Percentiles rank a stretch among this genome's conserved stretches.
phyloP scores from a whole-genome alignment of 116 monocot species.

The Dioscorea cayenensis region DNA sequence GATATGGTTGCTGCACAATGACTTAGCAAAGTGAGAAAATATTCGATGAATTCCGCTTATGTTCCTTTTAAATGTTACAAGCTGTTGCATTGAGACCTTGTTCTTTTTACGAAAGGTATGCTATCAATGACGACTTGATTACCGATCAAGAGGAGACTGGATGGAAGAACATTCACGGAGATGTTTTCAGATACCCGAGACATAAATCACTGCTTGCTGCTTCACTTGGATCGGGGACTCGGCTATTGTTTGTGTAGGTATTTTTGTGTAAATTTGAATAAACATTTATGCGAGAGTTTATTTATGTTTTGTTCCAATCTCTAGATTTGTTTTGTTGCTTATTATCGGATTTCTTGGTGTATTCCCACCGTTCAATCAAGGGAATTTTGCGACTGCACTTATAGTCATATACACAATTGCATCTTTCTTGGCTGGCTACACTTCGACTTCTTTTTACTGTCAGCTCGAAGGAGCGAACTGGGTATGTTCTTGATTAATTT shows the following conservation, averaged over 20 bases:
- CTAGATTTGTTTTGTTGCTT: background rate
- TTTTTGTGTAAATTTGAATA: background rate
- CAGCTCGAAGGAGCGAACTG: too few species aligned
- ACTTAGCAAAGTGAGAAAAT: slow-evolving; percentile 21
- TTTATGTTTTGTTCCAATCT: slow-evolving; percentile 44
- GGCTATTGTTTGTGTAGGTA: slow-evolving; percentile 68
- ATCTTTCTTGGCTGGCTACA: too few species aligned
- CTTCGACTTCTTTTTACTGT: too few species aligned
- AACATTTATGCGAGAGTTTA: too few species aligned
- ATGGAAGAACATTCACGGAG: slow-evolving; percentile 78
- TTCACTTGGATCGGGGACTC: slow-evolving; percentile 67
- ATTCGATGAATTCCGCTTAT: background rate
- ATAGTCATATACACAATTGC: too few species aligned
- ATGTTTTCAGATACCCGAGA: slow-evolving; percentile 63
- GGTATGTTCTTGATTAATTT: too few species aligned
- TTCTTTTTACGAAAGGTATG: slow-evolving; percentile 27
- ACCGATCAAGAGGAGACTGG: slow-evolving; percentile 77
- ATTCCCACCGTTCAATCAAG: slow-evolving; percentile 81
- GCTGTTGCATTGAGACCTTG: too few species aligned
- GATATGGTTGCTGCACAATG: slow-evolving; percentile 31
- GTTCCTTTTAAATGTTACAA: too few species aligned
- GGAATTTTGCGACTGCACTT: slow-evolving; percentile 5
- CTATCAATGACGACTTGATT: slow-evolving; percentile 56
- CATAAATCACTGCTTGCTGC: slow-evolving; percentile 60
- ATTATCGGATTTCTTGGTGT: slow-evolving; percentile 45